These are phyloP conservation scores for Dipteronia sinensis DNA, from an alignment of 345 rosid species.

Conservation along the genomic window DNA sequence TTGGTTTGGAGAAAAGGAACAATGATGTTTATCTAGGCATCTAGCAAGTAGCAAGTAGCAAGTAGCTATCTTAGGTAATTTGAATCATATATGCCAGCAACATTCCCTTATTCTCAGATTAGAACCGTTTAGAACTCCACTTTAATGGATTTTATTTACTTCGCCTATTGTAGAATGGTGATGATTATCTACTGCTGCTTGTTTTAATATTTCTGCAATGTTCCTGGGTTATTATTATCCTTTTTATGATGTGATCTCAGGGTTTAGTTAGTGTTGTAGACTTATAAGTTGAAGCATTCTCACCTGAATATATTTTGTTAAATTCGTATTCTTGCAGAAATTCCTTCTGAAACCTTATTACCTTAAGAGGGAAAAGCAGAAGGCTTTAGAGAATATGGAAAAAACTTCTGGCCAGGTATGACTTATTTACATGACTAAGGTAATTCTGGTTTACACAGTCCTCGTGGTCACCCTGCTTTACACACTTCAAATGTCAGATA, in stretches of 20 bases:
- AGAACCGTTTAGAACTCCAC: neutral
- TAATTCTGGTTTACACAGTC: constrained; percentile 15
- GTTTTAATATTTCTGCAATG: neutral
- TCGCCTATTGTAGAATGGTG: neutral
- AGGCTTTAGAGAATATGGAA: constrained; percentile 69
- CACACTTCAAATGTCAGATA: constrained; percentile 4
- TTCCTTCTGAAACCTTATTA: constrained; percentile 75
- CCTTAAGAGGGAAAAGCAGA: constrained; percentile 65
- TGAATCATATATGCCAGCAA: neutral
- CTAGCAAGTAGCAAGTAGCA: neutral
- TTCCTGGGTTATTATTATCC: constrained; percentile 1
- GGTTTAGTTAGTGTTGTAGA: neutral
- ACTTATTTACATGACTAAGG: constrained; percentile 7
- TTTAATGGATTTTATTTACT: neutral
- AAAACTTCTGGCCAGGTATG: constrained; percentile 76
- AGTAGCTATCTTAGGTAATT: neutral
- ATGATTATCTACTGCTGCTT: neutral
- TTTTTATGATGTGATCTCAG: neutral
- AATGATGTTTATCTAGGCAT: neutral
- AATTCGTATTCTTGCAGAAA: constrained; percentile 50
- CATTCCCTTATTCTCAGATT: neutral
- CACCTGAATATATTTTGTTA: neutral
- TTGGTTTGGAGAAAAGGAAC: neutral
- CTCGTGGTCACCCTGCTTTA: neutral
- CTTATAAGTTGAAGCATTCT: neutral